Conservation (phyloP, 192 early-diverging fungal genomes). For the Phycomyces nitens region DNA sequence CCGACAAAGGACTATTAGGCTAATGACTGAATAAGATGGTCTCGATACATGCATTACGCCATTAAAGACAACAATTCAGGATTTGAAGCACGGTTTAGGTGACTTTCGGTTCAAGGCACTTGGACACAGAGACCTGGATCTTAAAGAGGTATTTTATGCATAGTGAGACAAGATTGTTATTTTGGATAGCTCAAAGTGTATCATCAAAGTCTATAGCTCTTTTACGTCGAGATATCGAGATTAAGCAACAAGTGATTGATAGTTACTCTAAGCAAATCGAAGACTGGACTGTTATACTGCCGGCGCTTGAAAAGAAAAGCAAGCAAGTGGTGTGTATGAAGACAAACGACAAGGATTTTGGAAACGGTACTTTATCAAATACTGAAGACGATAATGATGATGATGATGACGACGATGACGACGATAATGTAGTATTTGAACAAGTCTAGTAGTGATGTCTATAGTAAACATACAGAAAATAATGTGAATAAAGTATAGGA, state of each 20-base stretch:
- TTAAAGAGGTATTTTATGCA: slow-evolving; percentile 15
- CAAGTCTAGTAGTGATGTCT: background rate
- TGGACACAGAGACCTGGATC: slow-evolving; percentile 10
- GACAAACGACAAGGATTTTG: slow-evolving; percentile 5
- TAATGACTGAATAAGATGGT: background rate
- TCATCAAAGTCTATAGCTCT: slow-evolving; percentile 6
- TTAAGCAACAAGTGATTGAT: slow-evolving; percentile 15
- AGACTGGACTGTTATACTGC: slow-evolving; percentile 12
- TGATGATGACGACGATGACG: slow-evolving; percentile 22
- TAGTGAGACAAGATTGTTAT: background rate
- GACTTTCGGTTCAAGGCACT: slow-evolving; percentile 12
- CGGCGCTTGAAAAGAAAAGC: slow-evolving; percentile 9
- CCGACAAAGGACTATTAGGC: background rate
- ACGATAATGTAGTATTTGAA: slow-evolving; percentile 29
- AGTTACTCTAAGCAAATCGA: slow-evolving; percentile 21
- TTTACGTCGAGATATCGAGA: slow-evolving; percentile 20
- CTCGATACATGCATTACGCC: background rate
- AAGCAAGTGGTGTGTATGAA: background rate
- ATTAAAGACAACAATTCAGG: slow-evolving; percentile 8
- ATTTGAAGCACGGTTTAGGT: slow-evolving; percentile 10
- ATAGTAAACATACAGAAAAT: background rate
- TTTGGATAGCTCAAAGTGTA: background rate
- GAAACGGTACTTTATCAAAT: background rate
- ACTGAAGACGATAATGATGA: slow-evolving; percentile 18
- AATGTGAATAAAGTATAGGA: background rate